phyloP scores from a whole-genome alignment of 306 rosid genomes.

The Prunus davidiana region DNA sequence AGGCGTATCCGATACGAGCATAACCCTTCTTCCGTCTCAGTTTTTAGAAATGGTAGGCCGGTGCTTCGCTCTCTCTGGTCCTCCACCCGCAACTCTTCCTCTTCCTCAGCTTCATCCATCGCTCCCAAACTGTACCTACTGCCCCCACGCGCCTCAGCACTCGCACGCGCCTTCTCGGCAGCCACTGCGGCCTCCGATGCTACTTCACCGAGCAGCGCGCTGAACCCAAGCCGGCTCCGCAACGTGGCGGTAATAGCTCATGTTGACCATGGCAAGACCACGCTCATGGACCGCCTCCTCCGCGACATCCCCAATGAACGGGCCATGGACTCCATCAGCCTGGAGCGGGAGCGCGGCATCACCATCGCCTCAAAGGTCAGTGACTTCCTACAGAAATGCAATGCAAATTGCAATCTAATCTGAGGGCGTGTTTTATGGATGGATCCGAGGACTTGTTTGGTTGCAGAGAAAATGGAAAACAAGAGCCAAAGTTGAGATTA shows the following conservation, averaged over 20 bases:
- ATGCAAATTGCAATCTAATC: background rate
- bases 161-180: constrained; percentile 58
- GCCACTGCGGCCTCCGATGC: constrained; percentile 39
- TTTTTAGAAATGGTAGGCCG: constrained; percentile 63
- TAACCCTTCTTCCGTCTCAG: background rate
- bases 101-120: constrained; percentile 32
- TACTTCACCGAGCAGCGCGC: constrained; percentile 21
- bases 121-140: constrained; percentile 13
- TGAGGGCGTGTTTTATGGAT: too few relatives aligned
- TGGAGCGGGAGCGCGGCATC: constrained; percentile 98
- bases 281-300: constrained; percentile 97
- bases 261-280: constrained; percentile 98
- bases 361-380: constrained; percentile 85
- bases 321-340: constrained; percentile 82
- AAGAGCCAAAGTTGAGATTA: background rate
- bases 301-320: constrained; percentile 96
- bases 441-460: background rate
- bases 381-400: background rate
- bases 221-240: constrained; percentile 72
- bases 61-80: constrained; percentile 74
- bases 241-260: constrained; percentile 95
- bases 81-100: constrained; percentile 44
- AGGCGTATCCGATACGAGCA: too few relatives aligned
- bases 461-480: background rate
- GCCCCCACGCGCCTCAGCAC: constrained; percentile 17